Evolutionary conservation across 345 rosid species (phyloP).

Genomic region (Lumnitzera racemosa): DNA sequence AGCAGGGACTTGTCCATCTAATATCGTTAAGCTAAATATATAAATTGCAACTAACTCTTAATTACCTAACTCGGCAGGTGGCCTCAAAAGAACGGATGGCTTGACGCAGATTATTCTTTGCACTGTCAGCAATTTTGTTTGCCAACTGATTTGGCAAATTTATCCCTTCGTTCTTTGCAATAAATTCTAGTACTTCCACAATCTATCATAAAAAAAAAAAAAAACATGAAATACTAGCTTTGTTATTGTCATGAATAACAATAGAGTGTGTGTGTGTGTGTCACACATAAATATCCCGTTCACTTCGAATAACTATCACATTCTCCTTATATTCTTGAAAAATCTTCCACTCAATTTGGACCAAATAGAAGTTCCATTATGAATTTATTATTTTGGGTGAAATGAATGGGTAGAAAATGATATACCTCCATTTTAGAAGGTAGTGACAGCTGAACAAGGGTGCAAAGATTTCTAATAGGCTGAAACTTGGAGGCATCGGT

Average conservation of each 20-base stretch:
- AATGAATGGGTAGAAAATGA: too few species aligned
- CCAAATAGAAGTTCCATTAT: too few species aligned
- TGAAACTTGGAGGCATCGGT: constrained; percentile 45
- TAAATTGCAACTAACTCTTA: neutral
- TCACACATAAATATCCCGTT: too few species aligned
- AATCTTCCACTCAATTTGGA: too few species aligned
- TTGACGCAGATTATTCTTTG: constrained; percentile 57
- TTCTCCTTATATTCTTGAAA: too few species aligned
- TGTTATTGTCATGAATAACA: too few species aligned
- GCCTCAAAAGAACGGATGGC: constrained; percentile 66
- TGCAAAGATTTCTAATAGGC: constrained; percentile 40
- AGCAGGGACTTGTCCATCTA: too few species aligned
- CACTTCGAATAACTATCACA: too few species aligned
- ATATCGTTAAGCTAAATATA: too few species aligned
- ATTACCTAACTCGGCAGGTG: constrained; percentile 29
- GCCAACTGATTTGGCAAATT: constrained; percentile 28
- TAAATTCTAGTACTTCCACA: constrained; percentile 41
- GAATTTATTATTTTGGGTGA: too few species aligned
- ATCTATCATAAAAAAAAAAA: constrained; percentile 18
- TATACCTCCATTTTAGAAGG: constrained; percentile 48
- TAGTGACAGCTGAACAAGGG: constrained; percentile 26
- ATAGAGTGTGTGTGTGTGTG: too few species aligned
- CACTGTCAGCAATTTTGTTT: constrained; percentile 25
- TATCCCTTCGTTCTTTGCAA: constrained; percentile 43
- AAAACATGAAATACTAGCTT: too few species aligned